Evolutionary conservation across 176 grass and related monocot species (phyloP).

Genomic region (Melocanna baccifera): DNA sequence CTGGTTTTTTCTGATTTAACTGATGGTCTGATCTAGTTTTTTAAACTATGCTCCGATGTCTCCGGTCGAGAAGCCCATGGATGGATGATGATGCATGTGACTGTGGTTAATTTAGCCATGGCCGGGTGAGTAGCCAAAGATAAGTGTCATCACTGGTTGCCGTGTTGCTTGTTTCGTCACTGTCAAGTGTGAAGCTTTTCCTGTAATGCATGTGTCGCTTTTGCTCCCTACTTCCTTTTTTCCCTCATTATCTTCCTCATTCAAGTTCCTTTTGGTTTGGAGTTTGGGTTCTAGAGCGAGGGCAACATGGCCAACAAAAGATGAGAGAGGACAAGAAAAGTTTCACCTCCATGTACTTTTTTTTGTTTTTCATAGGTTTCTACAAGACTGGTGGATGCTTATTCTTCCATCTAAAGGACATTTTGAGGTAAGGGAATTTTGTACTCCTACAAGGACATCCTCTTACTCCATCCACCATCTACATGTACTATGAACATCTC

Average conservation of each 20-base stretch:
- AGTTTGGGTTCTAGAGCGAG: neutral
- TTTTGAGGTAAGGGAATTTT: neutral
- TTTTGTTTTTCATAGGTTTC: too few species aligned
- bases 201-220: neutral
- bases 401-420: neutral
- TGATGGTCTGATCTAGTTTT: too few species aligned
- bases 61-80: neutral
- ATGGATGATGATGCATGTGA: neutral
- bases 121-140: neutral
- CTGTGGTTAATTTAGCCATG: neutral
- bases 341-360: too few species aligned
- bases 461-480: too few species aligned
- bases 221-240: neutral
- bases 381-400: too few species aligned
- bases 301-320: too few species aligned
- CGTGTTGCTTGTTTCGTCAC: neutral
- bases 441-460: too few species aligned
- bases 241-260: neutral
- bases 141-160: neutral
- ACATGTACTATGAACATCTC: too few species aligned
- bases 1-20: too few species aligned
- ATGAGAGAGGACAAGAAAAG: too few species aligned
- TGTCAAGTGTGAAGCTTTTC: neutral
- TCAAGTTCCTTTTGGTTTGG: neutral
- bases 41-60: neutral